Evolutionary conservation across 169 alveolate species (phyloP).

Genomic region (Babesia bigemina): DNA sequence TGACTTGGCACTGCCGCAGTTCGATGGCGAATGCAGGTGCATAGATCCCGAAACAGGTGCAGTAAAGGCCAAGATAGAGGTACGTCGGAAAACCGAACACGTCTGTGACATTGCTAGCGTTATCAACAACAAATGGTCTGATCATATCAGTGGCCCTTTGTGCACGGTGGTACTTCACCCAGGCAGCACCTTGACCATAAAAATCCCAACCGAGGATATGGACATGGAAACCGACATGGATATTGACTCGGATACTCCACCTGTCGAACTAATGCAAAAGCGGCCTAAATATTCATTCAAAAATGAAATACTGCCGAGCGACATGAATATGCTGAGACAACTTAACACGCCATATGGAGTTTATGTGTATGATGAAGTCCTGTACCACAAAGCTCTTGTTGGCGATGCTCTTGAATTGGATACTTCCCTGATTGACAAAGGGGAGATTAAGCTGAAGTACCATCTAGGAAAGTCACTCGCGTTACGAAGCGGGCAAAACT

Average conservation of each 20-base stretch:
- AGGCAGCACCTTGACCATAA: slow-evolving; percentile 11
- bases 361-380: neutral
- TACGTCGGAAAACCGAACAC: neutral
- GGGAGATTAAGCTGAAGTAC: neutral
- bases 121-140: neutral
- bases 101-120: slow-evolving; percentile 6
- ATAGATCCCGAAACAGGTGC: neutral
- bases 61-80: slow-evolving; percentile 15
- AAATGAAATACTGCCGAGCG: neutral
- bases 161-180: slow-evolving; percentile 8
- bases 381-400: neutral
- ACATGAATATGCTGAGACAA: neutral
- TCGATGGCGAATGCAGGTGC: neutral
- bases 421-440: neutral
- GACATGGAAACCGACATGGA: no score
- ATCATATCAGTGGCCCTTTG: neutral
- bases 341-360: neutral
- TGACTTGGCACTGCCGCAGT: neutral
- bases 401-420: slow-evolving; percentile 22
- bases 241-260: no score
- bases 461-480: neutral
- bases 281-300: neutral
- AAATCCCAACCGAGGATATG: slow-evolving; percentile 5
- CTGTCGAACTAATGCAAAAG: neutral
- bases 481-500: neutral